A percentile compares a stretch with the other conserved stretches of the same genome.
These are phyloP conservation scores for Spathaspora arborariae DNA, from an alignment of 805 yeast genomes.

Conservation along the genomic window DNA sequence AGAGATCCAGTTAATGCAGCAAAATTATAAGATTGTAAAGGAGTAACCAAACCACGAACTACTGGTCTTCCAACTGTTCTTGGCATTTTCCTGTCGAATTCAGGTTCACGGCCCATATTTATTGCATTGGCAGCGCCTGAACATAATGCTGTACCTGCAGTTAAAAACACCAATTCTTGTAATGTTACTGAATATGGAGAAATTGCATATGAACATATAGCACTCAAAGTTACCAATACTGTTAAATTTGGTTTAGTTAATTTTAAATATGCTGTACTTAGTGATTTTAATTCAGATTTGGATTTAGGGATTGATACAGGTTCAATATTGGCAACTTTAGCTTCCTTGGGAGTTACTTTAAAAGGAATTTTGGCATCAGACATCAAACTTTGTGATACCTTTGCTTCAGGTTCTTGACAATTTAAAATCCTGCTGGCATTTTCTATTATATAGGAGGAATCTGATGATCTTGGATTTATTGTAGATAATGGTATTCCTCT, in stretches of 20 bases:
- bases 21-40: slow-evolving; percentile 74
- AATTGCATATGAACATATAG: slow-evolving; percentile 90
- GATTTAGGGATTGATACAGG: slow-evolving; percentile 6
- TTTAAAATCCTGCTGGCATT: slow-evolving; percentile 43
- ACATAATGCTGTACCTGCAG: slow-evolving; percentile 80
- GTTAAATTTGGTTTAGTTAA: slow-evolving; percentile 91
- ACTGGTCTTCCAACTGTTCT: slow-evolving; percentile 89
- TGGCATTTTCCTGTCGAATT: slow-evolving; percentile 80
- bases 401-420: slow-evolving; percentile 39
- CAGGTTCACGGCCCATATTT: slow-evolving; percentile 95
- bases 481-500: not conserved
- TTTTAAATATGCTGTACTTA: slow-evolving; percentile 55
- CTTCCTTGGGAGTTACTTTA: slow-evolving; percentile 43
- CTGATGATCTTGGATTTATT: not conserved
- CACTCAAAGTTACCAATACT: slow-evolving; percentile 80
- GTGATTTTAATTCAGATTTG: slow-evolving; percentile 27
- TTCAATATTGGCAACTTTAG: slow-evolving; percentile 2
- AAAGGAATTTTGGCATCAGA: slow-evolving; percentile 50
- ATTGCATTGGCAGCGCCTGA: slow-evolving; percentile 96
- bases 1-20: slow-evolving; percentile 69
- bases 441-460: slow-evolving; percentile 16
- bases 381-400: slow-evolving; percentile 16
- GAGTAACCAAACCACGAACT: slow-evolving; percentile 73
- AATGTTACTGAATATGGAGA: slow-evolving; percentile 81
- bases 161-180: slow-evolving; percentile 63